Percentiles rank a stretch among this genome's conserved stretches.
phyloP scores from a whole-genome alignment of 208 protist genomes.

The Wallacemonas sp. region DNA sequence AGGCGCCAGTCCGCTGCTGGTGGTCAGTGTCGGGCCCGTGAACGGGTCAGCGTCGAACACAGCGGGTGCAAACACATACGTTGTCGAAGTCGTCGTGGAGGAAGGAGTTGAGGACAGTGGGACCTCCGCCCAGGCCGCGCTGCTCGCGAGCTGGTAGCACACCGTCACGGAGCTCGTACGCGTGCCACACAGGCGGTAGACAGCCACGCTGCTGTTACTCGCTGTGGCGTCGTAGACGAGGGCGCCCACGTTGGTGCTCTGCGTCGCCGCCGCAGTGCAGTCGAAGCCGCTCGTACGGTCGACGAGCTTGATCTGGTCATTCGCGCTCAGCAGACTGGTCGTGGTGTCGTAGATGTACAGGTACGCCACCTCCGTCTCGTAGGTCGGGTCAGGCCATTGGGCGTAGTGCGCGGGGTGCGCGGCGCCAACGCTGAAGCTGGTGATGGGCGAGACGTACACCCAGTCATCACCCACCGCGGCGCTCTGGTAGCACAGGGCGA shows the following conservation, averaged over 20 bases:
- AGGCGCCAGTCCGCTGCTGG: constrained; percentile 29
- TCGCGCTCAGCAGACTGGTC: constrained; percentile 29
- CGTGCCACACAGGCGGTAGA: constrained; percentile 66
- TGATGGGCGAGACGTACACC: constrained; percentile 55
- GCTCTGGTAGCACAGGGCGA: constrained; percentile 87
- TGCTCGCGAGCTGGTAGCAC: constrained; percentile 64
- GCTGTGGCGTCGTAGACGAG: constrained; percentile 26
- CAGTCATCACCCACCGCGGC: constrained; percentile 40
- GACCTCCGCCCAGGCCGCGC: constrained; percentile 73
- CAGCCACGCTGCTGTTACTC: constrained; percentile 45
- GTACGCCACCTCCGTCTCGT: constrained; percentile 51
- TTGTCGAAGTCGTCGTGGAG: constrained; percentile 5
- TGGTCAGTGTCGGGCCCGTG: constrained; percentile 34
- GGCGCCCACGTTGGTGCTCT: constrained; percentile 43
- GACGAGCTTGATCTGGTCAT: constrained; percentile 63
- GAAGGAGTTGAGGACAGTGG: constrained; percentile 45
- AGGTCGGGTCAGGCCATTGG: constrained; percentile 43
- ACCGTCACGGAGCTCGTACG: constrained; percentile 31
- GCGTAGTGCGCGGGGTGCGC: constrained; percentile 64
- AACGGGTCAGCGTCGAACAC: constrained; percentile 50
- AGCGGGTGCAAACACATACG: constrained; percentile 56
- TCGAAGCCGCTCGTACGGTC: constrained; percentile 38
- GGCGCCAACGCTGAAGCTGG: constrained; percentile 61
- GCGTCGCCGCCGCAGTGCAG: constrained; percentile 40
- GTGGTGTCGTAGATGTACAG: constrained; percentile 52